Evolutionary conservation across 2,329 filamentous ascomycete genomes (phyloP).

Genomic region (Fusarium guadeloupense): DNA sequence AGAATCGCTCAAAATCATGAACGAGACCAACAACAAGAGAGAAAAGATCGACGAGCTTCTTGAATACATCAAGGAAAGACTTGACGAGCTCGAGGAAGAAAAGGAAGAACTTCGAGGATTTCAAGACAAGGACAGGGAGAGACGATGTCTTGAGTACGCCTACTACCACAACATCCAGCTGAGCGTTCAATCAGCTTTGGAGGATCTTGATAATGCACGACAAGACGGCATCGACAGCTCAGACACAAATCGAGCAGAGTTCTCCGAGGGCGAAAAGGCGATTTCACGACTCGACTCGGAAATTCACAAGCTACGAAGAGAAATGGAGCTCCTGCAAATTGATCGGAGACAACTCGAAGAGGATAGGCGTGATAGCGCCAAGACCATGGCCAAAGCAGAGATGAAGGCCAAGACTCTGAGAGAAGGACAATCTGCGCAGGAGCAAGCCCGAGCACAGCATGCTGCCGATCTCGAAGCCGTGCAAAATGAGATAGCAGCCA

Average conservation of each 20-base stretch:
- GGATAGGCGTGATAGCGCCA: constrained; percentile 84
- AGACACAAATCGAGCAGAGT: constrained; percentile 80
- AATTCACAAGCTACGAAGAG: constrained; percentile 81
- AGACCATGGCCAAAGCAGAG: constrained; percentile 84
- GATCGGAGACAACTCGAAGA: constrained; percentile 90
- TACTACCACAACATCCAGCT: constrained; percentile 91
- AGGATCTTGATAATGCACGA: constrained; percentile 82
- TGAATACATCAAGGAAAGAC: constrained; percentile 88
- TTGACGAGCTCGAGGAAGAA: constrained; percentile 92
- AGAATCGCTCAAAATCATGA: constrained; percentile 96
- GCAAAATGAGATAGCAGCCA: constrained; percentile 75
- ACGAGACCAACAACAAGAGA: constrained; percentile 93
- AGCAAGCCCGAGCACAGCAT: constrained; percentile 76
- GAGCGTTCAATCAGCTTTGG: constrained; percentile 78
- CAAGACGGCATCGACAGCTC: constrained; percentile 85
- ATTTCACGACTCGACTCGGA: constrained; percentile 80
- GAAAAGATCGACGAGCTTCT: constrained; percentile 93
- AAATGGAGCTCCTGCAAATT: constrained; percentile 83
- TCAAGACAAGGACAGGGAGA: constrained; percentile 93
- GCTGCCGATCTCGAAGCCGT: constrained; percentile 77
- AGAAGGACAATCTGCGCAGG: constrained; percentile 82
- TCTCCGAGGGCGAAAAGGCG: constrained; percentile 80
- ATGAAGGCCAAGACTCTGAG: constrained; percentile 82
- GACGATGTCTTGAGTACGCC: constrained; percentile 91
- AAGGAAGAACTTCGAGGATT: constrained; percentile 95